Evolutionary conservation across 1,284 basidiomycete genomes (phyloP), one percentile per base, ranked within the genome.

Genomic region (Boletellus dicymbophilus): DNA sequence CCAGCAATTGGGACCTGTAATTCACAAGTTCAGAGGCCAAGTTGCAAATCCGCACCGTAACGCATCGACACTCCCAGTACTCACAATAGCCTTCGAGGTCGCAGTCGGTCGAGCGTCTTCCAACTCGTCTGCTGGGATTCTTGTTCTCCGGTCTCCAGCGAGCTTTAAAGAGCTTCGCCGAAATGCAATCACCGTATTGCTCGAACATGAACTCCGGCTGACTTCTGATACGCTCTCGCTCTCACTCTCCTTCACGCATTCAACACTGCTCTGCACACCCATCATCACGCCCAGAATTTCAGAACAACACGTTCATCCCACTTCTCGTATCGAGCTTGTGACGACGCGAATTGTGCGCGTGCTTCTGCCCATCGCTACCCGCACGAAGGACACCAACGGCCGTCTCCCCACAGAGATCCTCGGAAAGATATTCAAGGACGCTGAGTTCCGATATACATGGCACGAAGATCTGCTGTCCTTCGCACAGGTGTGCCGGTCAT

Each of bases 61-160:
- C 18, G n/a, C 42, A 3, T 26, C 51, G 13, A 34, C 50, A 7
- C 58, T 65, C 5, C 62, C 60, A 10, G 56, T 9, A 23, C 55
- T 63, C 30, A 65, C 51, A 2, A 22, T 65, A 20, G 55, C 58
- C 2, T 61, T 65, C 28, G 56, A 61, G 46, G 60, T 61, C 10
- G 52, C 20, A 3, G 42, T 44, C 15, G 27, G 48, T 12, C 43
- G 39, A 36, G 33, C 18, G 4, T 18, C 33, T 9, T 44, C 44
- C 36, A 49, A 34, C 13, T 51, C 44, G 2, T 34, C 37, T 6
- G 21, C 37, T 18, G 54, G 48, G 36, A 33, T 25, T 11, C 62
- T 61, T 33, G 36, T 61, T 23, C 56, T 65, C 31, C 49, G 31
- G 2, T 44, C 55, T 15, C 44, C 58, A 6, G 43, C 43, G 20